These are phyloP conservation scores for Aspergillus sp. DNA, from an alignment of 2,329 filamentous ascomycete genomes.

Conservation along the genomic window DNA sequence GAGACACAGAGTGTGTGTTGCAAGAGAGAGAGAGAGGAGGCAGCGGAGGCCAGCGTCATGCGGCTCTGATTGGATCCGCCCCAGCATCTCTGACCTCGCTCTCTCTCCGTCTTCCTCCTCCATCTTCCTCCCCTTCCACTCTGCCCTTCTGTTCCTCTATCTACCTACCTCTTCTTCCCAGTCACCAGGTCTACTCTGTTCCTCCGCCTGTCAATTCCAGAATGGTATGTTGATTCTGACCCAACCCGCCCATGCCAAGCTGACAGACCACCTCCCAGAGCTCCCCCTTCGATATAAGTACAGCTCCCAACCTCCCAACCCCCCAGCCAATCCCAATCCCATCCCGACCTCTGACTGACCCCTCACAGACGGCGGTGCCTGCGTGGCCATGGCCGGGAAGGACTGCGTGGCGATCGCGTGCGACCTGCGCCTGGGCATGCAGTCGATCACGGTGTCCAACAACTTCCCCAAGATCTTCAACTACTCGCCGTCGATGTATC, in stretches of 20 bases:
- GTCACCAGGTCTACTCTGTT: too few relatives aligned
- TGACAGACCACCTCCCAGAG: constrained; percentile 47
- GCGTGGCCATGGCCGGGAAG: constrained; percentile 98
- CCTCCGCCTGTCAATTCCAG: too few relatives aligned
- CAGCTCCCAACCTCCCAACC: constrained; percentile 21
- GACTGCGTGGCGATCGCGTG: constrained; percentile 99
- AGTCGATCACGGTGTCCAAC: constrained; percentile 95
- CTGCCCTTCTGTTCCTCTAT: constrained; percentile 2
- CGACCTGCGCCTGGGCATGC: constrained; percentile 93
- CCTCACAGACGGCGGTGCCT: constrained; percentile 68
- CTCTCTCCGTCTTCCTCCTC: constrained; percentile 3
- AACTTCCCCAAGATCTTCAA: constrained; percentile 99
- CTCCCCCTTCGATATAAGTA: constrained; percentile 94
- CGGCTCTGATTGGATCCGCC: constrained; percentile 10
- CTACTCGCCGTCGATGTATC: constrained; percentile 82
- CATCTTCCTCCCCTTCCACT: constrained; percentile 10
- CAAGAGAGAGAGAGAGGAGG: constrained; percentile 11
- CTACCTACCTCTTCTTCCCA: too few relatives aligned
- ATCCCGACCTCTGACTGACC: constrained; percentile 7
- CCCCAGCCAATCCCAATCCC: background rate
- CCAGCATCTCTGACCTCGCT: constrained; percentile 10
- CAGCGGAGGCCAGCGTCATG: constrained; percentile 20
- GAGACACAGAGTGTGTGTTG: too few relatives aligned
- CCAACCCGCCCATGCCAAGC: constrained; percentile 17
- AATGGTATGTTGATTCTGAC: too few relatives aligned